Base-by-base conservation (phyloP, 1,139 yeast genomes). In the Taphrina pruni region DNA sequence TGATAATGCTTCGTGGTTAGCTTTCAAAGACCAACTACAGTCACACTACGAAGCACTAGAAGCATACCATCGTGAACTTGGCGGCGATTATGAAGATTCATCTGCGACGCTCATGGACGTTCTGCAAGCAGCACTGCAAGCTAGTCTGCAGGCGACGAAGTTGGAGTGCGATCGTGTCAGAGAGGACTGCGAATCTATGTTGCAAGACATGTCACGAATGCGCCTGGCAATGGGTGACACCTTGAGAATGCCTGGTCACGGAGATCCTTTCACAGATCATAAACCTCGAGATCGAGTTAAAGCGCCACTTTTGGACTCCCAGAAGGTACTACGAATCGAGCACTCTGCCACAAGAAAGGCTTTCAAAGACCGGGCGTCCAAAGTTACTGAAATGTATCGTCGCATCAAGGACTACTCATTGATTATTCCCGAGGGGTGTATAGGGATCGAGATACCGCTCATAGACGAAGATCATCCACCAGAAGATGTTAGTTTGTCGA, bases 21-120 rank as follows among this genome's bases (percentile, higher is more conserved):
- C 51, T 35, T 64, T 64, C 56, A 41, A 55, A 21, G 61, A 45
- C 26, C 67, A 64, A 52, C 51, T 64, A 17, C 61, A 64, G 45
- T 43, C 61, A 46, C 67, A 64, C 36, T 55, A 54, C 35, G 67
- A 56, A 21, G 38, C 51, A 45, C 61, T 64, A 6, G 61, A 46
- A 35, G 45, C 61, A 20, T 57, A 54, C 6, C 67, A 64, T 36
- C 46, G 43, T 12, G 61, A 64, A 21, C 57, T 64, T n/a, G 67
- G 67, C n/a, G 67, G 67, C 36, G 67, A 55, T n/a, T 57, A 64
- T 20, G 45, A 54, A 20, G 61, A 64, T 21, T 55, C 67, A 11
- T 56, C 67, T n/a, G 39, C 67, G n/a, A 55, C 48, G 36, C 36
- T 64, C 20, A 54, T 64, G 55, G 54, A 54, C 21, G 67, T 64